These are phyloP conservation scores for Aspergillus tanneri DNA, from an alignment of 2,329 filamentous ascomycete species.

Conservation along the genomic window DNA sequence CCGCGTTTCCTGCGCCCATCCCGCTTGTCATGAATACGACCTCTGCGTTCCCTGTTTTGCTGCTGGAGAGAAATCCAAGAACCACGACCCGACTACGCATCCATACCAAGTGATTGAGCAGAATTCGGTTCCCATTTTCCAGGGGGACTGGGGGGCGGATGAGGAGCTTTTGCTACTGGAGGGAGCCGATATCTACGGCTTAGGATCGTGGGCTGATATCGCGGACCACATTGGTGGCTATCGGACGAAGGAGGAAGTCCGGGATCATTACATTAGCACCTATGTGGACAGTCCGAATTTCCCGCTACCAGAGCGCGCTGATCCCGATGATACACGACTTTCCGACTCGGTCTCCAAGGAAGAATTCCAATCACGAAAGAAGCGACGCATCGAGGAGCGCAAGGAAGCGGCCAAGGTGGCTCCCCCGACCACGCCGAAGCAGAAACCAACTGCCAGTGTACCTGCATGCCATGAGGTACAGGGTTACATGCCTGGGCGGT, in stretches of 20 bases:
- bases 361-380: constrained; percentile 90
- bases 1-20: constrained; percentile 85
- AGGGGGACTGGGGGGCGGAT: constrained; percentile 92
- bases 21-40: constrained; percentile 87
- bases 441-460: constrained; percentile 92
- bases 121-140: constrained; percentile 96
- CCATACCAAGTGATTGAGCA: constrained; percentile 94
- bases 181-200: constrained; percentile 90
- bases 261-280: constrained; percentile 86
- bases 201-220: constrained; percentile 97
- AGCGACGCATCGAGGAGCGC: constrained; percentile 85
- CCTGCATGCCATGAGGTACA: constrained; percentile 97
- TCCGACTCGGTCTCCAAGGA: constrained; percentile 81
- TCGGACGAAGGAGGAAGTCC: constrained; percentile 89
- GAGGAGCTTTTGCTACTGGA: constrained; percentile 92
- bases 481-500: constrained; percentile 94
- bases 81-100: constrained; percentile 83
- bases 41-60: constrained; percentile 95
- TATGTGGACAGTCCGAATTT: constrained; percentile 83
- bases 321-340: constrained; percentile 74
- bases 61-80: constrained; percentile 73
- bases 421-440: constrained; percentile 80
- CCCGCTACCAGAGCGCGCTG: constrained; percentile 81
- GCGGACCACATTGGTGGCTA: constrained; percentile 97
- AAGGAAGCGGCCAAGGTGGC: constrained; percentile 84